These are phyloP conservation scores for Cunninghamia lanceolata DNA, from an alignment of 75 land plant species.

Conservation along the genomic window DNA sequence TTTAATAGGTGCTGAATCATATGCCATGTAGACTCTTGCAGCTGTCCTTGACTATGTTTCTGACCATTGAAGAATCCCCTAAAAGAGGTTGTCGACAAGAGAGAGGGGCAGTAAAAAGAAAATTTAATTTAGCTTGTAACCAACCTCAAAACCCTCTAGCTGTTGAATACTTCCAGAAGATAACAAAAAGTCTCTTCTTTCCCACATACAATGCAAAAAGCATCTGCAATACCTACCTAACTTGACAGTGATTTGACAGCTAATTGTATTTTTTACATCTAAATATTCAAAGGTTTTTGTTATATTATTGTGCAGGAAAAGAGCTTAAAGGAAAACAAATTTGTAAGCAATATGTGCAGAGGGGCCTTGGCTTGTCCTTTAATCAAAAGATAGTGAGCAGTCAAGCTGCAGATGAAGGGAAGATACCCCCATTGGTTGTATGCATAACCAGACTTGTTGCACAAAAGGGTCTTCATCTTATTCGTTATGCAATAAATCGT, in stretches of 20 bases:
- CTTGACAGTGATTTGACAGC: not conserved
- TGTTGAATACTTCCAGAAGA: not conserved
- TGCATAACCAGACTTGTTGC: slow-evolving; percentile 69
- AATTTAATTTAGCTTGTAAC: not conserved
- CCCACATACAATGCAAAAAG: not conserved
- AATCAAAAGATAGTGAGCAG: slow-evolving; percentile 7
- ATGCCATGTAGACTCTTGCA: not conserved
- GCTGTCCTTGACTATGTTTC: not conserved
- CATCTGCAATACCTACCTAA: not conserved
- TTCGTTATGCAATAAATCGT: slow-evolving; percentile 50
- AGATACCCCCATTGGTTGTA: slow-evolving; percentile 42
- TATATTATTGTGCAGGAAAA: slow-evolving; percentile 29
- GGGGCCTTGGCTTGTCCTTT: slow-evolving; percentile 50
- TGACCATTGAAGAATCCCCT: not conserved
- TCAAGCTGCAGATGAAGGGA: not conserved
- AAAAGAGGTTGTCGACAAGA: not conserved
- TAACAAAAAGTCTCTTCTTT: not conserved
- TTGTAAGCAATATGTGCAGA: slow-evolving; percentile 68
- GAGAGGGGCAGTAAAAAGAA: not conserved
- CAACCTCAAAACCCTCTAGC: not conserved
- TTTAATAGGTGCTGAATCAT: too few relatives aligned
- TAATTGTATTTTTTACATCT: not conserved
- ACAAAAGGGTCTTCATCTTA: slow-evolving; percentile 78
- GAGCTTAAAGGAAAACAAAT: slow-evolving; percentile 41
- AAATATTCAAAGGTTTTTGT: not conserved